Base-by-base conservation (phyloP, 495 filamentous ascomycete species). In the Penicillium subrubescens region DNA sequence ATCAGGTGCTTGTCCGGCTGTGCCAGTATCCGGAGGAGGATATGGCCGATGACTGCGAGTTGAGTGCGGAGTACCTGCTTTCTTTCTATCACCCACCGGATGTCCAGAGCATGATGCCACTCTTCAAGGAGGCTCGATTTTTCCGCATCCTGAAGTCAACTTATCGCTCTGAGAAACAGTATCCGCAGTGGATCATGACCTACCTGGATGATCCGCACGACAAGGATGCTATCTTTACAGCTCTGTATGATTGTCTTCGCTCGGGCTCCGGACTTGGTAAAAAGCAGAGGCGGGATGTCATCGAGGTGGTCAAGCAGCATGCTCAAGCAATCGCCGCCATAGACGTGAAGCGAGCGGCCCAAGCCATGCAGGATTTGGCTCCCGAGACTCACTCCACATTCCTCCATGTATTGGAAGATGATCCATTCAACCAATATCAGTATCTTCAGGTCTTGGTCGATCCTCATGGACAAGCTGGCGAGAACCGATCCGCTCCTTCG, bases 11-110 rank as follows among this genome's bases (percentile, higher is more conserved):
- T 46, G 79, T 86, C 10, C 91, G 92, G 8, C 81, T 99, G 39
- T 99, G 95, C 79, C 84, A 89, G 63, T 96, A 91, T 67, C 92
- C 95, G 2, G 87, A 86, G 8, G 79, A 82, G 39, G 93, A 95
- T 61, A 83, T 97, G 69, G 89, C 90, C 21, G 94, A 97, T 51
- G 95, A 98, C 74, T 96, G 94, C 62, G 93, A 99, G 78, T 83
- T 99, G 41, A 97, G 94, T 71, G 89, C 92, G 2, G 95, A 99
- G 74, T 98, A 98, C 76, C 81, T 99, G 15, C 83, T 99, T 3
- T 97, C 96, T 1, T 84, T 94, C 14, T 98, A 98, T 70, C 92
- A 93, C 55, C 95, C 96, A 5, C 88, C 94, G 14, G 90, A 98
- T 67, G 72, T 94, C 21, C 82, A 88, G 39, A 83, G 80, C 31